phyloP scores from a whole-genome alignment of 192 early-diverging fungal genomes.

The Coemansia sp. region DNA sequence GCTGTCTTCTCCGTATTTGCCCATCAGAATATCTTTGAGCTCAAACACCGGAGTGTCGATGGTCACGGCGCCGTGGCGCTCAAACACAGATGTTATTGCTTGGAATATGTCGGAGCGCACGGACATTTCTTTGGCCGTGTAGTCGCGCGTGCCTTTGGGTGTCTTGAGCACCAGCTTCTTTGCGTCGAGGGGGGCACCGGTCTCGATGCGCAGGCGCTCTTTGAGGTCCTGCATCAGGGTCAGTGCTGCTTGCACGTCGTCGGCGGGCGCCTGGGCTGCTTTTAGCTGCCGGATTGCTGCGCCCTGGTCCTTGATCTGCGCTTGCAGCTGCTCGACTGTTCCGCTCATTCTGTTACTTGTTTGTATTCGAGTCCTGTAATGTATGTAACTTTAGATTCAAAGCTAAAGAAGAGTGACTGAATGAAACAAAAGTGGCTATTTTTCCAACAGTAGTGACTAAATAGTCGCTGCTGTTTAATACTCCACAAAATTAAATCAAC shows the following conservation, averaged over 20 bases:
- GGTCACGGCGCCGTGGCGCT: constrained; percentile 95
- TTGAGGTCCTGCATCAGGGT: constrained; percentile 62
- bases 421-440: not conserved
- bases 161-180: constrained; percentile 68
- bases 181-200: constrained; percentile 10
- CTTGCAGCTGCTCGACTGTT: constrained; percentile 29
- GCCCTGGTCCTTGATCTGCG: constrained; percentile 62
- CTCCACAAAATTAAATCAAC: not conserved
- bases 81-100: constrained; percentile 85
- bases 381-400: not conserved
- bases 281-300: constrained; percentile 63
- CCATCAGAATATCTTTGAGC: constrained; percentile 91
- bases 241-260: constrained; percentile 59
- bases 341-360: constrained; percentile 16
- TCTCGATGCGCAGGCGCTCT: constrained; percentile 54
- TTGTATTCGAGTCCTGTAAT: not conserved
- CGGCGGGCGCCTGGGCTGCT: constrained; percentile 60
- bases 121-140: constrained; percentile 95
- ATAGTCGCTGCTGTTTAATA: not conserved
- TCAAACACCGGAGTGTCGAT: constrained; percentile 99
- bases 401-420: not conserved
- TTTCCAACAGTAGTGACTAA: not conserved
- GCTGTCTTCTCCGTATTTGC: constrained; percentile 98
- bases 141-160: constrained; percentile 94
- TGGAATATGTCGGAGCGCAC: constrained; percentile 87